Evolutionary conservation across 2,329 filamentous ascomycete genomes (phyloP).

Genomic region (Myriosclerotinia duriaeana): DNA sequence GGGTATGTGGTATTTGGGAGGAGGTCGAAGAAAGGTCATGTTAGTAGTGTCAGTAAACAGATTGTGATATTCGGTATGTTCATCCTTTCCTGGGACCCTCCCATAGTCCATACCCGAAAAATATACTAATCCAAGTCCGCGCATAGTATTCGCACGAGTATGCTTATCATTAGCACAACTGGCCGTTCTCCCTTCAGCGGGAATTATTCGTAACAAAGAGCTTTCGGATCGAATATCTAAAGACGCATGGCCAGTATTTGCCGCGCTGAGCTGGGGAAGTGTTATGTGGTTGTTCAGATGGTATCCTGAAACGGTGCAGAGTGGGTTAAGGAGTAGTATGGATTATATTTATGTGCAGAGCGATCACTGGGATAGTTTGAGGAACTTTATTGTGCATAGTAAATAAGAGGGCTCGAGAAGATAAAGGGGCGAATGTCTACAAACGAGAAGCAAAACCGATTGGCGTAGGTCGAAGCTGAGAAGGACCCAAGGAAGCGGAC

Average conservation of each 20-base stretch:
- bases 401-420: conserved; percentile 45
- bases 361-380: conserved; percentile 82
- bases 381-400: conserved; percentile 86
- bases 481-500: not conserved
- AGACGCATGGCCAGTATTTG: conserved; percentile 91
- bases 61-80: conserved; percentile 78
- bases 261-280: conserved; percentile 82
- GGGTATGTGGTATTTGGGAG: conserved; percentile 90
- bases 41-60: conserved; percentile 86
- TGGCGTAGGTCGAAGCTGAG: not conserved
- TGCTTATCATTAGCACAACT: conserved; percentile 80
- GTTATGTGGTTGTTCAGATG: conserved; percentile 96
- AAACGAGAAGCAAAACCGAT: not conserved
- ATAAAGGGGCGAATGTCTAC: not conserved
- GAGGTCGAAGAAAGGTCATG: conserved; percentile 62
- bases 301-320: conserved; percentile 88
- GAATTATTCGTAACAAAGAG: conserved; percentile 50
- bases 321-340: conserved; percentile 92
- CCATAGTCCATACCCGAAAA: not conserved
- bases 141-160: conserved; percentile 79
- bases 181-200: conserved; percentile 65
- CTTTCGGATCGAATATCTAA: conserved; percentile 52
- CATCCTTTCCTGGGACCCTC: not conserved
- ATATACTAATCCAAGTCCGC: not conserved
- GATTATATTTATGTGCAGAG: conserved; percentile 92